Evolutionary conservation across 116 monocot species (phyloP), one percentile per base, ranked within the genome.

Genomic region (Phalaenopsis hybrid): DNA sequence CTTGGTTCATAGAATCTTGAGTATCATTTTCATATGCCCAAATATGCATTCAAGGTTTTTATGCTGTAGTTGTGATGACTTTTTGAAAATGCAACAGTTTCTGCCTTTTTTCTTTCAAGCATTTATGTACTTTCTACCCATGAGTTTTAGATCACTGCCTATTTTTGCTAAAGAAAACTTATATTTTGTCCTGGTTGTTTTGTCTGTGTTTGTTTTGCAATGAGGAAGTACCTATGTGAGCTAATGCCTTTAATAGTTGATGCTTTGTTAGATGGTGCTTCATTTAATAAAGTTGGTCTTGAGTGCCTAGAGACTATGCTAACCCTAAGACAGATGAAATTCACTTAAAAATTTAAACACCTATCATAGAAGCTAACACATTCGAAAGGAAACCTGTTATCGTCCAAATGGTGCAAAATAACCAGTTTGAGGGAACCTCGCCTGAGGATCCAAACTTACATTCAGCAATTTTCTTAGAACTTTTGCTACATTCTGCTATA

Each of bases 191-290:
- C 8, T 75, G 45, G 18, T 75, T 75, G 12, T 75, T 81, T 81
- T 28, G 0, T 28, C 28, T 28, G 28, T 81, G 83, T 58, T 8
- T 81, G 97, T 59, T 94, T 91, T 88, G 89, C 89, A 79, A 94
- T 97, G 97, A 88, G 97, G 81, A 87, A 84, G 69, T 93, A 94
- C 84, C 90, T 97, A 52, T 81, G 83, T 63, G 97, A 94, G 67
- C 84, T 97, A 74, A 94, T 97, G 97, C 94, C 94, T 83, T 86
- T 97, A 78, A 90, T 97, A 84, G 93, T 97, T 83, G 97, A 97
- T 25, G 97, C 93, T 79, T 94, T 97, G n/a, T 79, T 92, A 86
- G 97, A 97, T 87, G 93, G 94, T 57, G 91, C 91, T 79, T 86
- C 97, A 68, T 83, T 84, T 68, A 82, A 61, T 79, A 97, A 97